A percentile compares a stretch with the other conserved stretches of the same genome.
These are phyloP conservation scores for Tubosaeta sp. DNA, from an alignment of 768 basidiomycete species.

Conservation along the genomic window DNA sequence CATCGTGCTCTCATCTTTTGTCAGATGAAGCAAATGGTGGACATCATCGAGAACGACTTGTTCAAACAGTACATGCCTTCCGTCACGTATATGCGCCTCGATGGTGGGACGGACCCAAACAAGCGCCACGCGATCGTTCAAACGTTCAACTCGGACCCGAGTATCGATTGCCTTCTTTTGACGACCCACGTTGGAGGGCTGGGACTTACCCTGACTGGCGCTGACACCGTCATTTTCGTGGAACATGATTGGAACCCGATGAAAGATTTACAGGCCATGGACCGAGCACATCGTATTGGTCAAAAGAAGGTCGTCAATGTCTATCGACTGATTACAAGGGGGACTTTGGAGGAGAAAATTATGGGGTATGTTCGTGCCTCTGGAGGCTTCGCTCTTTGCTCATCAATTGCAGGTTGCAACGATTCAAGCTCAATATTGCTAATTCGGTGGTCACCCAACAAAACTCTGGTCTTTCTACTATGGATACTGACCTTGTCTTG, in stretches of 20 bases:
- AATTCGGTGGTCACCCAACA: constrained; percentile 96
- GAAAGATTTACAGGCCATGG: constrained; percentile 99
- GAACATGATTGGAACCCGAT: constrained; percentile 99
- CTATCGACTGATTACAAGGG: constrained; percentile 94
- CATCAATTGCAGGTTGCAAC: constrained; percentile 66
- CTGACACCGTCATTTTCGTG: constrained; percentile 98
- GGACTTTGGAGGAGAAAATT: constrained; percentile 97
- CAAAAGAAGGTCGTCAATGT: constrained; percentile 99
- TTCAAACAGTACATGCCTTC: constrained; percentile 92
- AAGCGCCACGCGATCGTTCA: constrained; percentile 97
- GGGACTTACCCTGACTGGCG: constrained; percentile 93
- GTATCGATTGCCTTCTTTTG: constrained; percentile 91
- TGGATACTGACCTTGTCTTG: constrained; percentile 96
- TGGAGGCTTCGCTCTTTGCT: neutral
- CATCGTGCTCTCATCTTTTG: constrained; percentile 99
- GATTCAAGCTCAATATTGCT: constrained; percentile 98
- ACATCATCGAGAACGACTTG: constrained; percentile 91
- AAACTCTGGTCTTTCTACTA: constrained; percentile 87
- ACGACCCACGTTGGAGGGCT: constrained; percentile 97
- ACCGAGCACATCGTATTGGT: constrained; percentile 94
- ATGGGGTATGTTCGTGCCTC: constrained; percentile 74
- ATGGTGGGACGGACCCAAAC: constrained; percentile 85
- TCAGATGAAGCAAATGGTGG: constrained; percentile 98
- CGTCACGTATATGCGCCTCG: constrained; percentile 97
- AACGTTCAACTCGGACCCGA: constrained; percentile 96